Evolutionary conservation across 192 early-diverging fungal genomes (phyloP).

Genomic region (Backusella circina): DNA sequence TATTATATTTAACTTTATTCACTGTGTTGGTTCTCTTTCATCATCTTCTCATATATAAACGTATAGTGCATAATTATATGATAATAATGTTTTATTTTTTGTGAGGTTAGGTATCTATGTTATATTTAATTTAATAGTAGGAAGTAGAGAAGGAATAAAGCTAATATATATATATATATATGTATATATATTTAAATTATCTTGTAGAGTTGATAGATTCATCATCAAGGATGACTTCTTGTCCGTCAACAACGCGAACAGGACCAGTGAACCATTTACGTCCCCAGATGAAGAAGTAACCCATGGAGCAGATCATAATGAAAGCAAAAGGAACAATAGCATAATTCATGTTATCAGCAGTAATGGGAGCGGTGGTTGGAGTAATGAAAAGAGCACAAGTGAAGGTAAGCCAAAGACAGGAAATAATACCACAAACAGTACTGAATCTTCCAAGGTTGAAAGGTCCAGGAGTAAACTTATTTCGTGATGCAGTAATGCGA

Average conservation of each 20-base stretch:
- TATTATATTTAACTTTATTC: background rate
- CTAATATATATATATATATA: background rate
- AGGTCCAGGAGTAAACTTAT: conserved; percentile 44
- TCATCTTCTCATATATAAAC: background rate
- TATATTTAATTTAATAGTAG: background rate
- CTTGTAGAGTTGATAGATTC: background rate
- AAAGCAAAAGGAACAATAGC: conserved; percentile 42
- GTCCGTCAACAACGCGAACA: conserved; percentile 24
- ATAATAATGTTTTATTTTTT: background rate
- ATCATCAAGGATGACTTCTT: conserved; percentile 32
- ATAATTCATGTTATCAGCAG: conserved; percentile 48
- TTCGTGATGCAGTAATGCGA: conserved; percentile 40
- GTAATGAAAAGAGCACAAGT: conserved; percentile 39
- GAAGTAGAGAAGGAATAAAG: background rate
- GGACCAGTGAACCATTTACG: conserved; percentile 51
- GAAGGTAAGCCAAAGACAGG: conserved; percentile 41
- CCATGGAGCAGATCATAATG: conserved; percentile 41
- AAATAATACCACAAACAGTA: conserved; percentile 32
- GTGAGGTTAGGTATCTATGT: background rate
- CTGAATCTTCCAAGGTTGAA: conserved; percentile 43
- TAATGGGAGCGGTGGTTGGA: conserved; percentile 38
- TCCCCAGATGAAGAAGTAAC: conserved; percentile 48
- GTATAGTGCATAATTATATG: background rate
- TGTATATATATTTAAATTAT: background rate
- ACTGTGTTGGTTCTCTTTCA: background rate